Base-by-base conservation (phyloP, 2,329 filamentous ascomycete species). In the Trichoderma lentiforme region DNA sequence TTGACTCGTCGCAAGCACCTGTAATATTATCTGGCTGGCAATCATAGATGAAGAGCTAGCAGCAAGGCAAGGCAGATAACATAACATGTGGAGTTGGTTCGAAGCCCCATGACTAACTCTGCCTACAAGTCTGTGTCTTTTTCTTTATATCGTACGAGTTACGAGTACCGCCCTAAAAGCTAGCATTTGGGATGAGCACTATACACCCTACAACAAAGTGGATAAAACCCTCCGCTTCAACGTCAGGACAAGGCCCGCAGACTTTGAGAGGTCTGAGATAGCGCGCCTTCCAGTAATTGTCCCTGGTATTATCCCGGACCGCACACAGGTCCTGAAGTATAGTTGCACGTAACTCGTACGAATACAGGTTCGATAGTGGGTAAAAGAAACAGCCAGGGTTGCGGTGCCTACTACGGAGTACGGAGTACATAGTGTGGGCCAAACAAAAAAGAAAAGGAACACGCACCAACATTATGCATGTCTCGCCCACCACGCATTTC, bases 161-260 rank as follows among this genome's bases (percentile, higher is more conserved):
- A 24, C 43, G 43, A 51, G 43, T 21, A 21, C 11, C 47, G 47
- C 47, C 47, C 21, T 53, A 24, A 53, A 51, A 53, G 57, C 57
- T 34, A 21, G 64, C 53, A 57, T 24, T 30, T 24, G 34, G 26
- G 26, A 34, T 11, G 34, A 43, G 63, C 63, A 67, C 34, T 69
- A 26, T 69, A 69, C 56, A 69, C 65, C 65, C 30, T 58, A 69
- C 65, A 60, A 34, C 36, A 21, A 53, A 51, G 65, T 58, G 56
- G 36, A 47, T 32, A 32, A 32, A 6, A 47, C 14, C 65, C 56
- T 60, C 34, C 56, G 36, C 65, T 26, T 69, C 47, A 28, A 30
- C 32, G 65, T 58, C 56, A 60, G 56, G 65, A 69, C 56, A 60
- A 18, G 65, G 65, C 65, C 65, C 53, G 65, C 65, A 56, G 65